Conservation (phyloP, 345 rosid species). For the Bruguiera gymnorhiza region DNA sequence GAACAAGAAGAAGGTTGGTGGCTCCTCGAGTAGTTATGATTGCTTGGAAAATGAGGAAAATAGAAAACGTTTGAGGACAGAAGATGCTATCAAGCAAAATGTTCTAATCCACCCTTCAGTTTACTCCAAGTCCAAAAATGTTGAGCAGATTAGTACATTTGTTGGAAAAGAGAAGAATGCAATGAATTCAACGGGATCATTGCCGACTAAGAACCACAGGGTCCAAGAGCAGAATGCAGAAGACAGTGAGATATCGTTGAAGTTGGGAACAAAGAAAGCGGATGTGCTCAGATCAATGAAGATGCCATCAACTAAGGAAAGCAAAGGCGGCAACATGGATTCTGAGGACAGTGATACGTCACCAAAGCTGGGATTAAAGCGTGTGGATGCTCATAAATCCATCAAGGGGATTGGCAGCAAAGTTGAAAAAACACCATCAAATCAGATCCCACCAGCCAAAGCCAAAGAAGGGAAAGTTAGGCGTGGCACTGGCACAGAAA, state of each 20-base stretch:
- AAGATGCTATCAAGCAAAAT: constrained; percentile 42
- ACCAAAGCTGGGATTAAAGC: constrained; percentile 15
- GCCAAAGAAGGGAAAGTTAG: constrained; percentile 52
- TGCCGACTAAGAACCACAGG: constrained; percentile 38
- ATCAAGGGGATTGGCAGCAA: constrained; percentile 25
- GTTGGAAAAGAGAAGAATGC: constrained; percentile 36
- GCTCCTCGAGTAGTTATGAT: constrained; percentile 41
- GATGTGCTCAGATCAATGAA: constrained; percentile 33
- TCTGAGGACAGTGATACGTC: constrained; percentile 30
- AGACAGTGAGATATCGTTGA: constrained; percentile 45
- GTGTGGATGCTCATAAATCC: background rate
- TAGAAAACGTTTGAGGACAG: constrained; percentile 36
- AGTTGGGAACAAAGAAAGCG: constrained; percentile 35
- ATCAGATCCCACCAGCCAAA: constrained; percentile 31
- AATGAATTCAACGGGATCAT: constrained; percentile 34
- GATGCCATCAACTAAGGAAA: constrained; percentile 13
- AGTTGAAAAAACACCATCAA: constrained; percentile 42
- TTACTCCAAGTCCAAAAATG: constrained; percentile 32
- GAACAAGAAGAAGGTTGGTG: constrained; percentile 55
- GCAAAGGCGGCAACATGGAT: constrained; percentile 10
- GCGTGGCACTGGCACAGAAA: constrained; percentile 91
- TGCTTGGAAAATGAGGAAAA: constrained; percentile 35
- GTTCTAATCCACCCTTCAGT: constrained; percentile 32
- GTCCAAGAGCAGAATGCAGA: constrained; percentile 42
- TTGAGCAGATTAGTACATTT: constrained; percentile 38